Evolutionary conservation across 2,329 filamentous ascomycete genomes (phyloP).

Genomic region (Thelonectria rubi): DNA sequence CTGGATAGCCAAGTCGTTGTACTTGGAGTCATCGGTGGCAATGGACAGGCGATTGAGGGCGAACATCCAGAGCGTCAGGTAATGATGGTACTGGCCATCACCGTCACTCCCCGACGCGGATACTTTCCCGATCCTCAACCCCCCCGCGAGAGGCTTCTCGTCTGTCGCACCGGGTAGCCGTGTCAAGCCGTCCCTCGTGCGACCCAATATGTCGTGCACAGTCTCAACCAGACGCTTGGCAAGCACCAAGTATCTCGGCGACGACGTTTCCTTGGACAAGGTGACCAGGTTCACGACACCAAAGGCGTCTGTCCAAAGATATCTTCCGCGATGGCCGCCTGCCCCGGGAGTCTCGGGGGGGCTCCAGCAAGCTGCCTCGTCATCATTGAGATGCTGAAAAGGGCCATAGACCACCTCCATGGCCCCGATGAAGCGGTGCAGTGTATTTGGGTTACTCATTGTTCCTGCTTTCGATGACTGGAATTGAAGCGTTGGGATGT

Average conservation of each 20-base stretch:
- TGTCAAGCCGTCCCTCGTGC: constrained; percentile 57
- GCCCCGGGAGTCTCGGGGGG: constrained; percentile 56
- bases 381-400: constrained; percentile 36
- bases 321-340: constrained; percentile 65
- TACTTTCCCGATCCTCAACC: constrained; percentile 66
- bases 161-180: constrained; percentile 62
- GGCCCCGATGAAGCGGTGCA: constrained; percentile 46
- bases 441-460: constrained; percentile 7
- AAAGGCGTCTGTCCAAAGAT: constrained; percentile 70
- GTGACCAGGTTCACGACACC: constrained; percentile 68
- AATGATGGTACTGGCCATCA: constrained; percentile 70
- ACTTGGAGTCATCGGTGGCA: constrained; percentile 55
- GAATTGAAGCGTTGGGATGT: not conserved
- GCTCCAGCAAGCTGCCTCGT: constrained; percentile 50
- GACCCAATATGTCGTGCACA: constrained; percentile 63
- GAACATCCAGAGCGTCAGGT: constrained; percentile 71
- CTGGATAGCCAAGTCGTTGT: constrained; percentile 60
- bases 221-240: constrained; percentile 58
- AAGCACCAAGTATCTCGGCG: constrained; percentile 55
- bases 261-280: constrained; percentile 53
- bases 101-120: constrained; percentile 58
- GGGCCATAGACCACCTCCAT: constrained; percentile 52
- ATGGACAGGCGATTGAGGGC: constrained; percentile 63
- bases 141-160: constrained; percentile 60
- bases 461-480: too few species aligned